Base-by-base conservation (phyloP, 768 basidiomycete species). In the Mycena haematopus region DNA sequence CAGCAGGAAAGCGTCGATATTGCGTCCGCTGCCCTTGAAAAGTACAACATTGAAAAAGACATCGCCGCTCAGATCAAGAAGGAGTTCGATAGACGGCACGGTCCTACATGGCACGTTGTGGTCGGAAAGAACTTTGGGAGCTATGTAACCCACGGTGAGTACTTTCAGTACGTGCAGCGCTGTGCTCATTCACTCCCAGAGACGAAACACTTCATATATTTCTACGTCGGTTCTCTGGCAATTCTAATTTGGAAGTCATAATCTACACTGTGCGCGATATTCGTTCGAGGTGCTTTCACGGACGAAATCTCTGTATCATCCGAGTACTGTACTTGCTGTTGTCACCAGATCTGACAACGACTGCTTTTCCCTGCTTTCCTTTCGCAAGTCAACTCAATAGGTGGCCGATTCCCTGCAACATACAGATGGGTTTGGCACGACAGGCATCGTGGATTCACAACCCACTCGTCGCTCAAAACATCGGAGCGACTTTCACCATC, bases 121-220 rank as follows among this genome's bases (percentile, higher is more conserved):
- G 96, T 96, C 53, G 96, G 96, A 63, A 98, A 96, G 84, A 97
- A 98, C 81, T 98, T 96, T 86, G 96, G 96, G 53, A 94, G 92
- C 79, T 98, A 96, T 74, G 96, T 98, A 45, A 97, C 96, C 47
- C 96, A 97, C 72, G 96, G 95, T 96, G 68, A 70, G 89, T 77
- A 35, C 21, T 55, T 54, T n/a, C 47, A 62, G 61, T 24, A n/a
- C n/a, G n/a, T 46, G 25, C 19, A 40, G 40, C 25, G 14, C 36
- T 33, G 58, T 27, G 31, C 44, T 38, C 42, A 47, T 36, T 49
- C 29, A 24, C 58, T 42, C 21, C 31, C 76, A 97, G 95, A 98
- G 85, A 96, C 95, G 67, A 96, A 95, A 77, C 92, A 97, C 75
- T 99, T 99, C 80, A 95, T 99, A 80, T 99, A 99, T 84, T 96